Conservation (phyloP, 148 eudicot species). For the Chenopodium berlandieri region DNA sequence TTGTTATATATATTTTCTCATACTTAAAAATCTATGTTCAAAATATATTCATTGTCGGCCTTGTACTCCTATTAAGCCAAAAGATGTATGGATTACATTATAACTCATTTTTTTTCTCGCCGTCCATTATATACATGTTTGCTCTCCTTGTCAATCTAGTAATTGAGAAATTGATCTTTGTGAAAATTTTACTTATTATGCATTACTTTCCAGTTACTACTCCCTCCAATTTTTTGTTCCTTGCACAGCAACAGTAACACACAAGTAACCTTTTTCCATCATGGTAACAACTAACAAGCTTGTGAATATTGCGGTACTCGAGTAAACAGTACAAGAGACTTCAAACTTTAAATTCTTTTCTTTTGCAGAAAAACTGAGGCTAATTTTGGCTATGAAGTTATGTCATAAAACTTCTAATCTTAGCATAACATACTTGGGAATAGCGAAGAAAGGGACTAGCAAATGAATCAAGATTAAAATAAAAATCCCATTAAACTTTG, state of each 20-base stretch:
- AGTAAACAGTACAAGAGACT: not conserved
- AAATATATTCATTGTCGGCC: no score
- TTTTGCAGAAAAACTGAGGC: not conserved
- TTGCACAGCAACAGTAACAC: not conserved
- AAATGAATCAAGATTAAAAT: not conserved
- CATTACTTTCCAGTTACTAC: not conserved
- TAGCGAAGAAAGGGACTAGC: slow-evolving; percentile 8
- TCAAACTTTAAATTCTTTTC: not conserved
- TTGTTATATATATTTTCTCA: not conserved
- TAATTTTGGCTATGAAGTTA: not conserved
- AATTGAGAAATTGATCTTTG: no score
- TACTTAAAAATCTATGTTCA: no score
- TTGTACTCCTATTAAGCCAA: no score
- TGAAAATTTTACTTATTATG: not conserved
- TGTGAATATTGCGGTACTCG: no score
- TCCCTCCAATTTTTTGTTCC: not conserved
- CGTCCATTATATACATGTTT: no score
- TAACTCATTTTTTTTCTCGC: no score
- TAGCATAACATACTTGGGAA: not conserved
- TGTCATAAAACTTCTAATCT: not conserved
- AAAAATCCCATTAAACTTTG: not conserved
- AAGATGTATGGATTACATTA: no score
- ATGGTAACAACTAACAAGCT: no score
- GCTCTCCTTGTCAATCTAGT: no score
- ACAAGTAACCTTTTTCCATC: no score